phyloP scores from a whole-genome alignment of 352 stramenopile species.

The Phytophthora kernoviae region DNA sequence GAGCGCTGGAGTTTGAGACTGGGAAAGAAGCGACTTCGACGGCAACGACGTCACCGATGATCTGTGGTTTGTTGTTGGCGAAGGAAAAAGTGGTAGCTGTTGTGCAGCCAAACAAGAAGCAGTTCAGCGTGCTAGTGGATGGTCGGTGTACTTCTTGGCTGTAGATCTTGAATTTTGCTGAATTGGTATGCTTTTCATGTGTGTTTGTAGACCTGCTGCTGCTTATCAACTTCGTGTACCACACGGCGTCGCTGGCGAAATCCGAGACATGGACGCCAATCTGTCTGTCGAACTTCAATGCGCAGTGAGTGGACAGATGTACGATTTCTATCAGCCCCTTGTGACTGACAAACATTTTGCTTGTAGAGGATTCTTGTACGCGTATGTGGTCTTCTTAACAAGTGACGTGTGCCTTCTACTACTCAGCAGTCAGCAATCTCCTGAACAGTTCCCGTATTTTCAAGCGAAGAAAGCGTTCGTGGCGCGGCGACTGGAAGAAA shows the following conservation, averaged over 20 bases:
- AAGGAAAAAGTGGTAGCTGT: conserved; percentile 58
- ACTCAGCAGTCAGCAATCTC: conserved; percentile 71
- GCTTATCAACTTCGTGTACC: conserved; percentile 75
- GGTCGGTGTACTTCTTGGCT: conserved; percentile 30
- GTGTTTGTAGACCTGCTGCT: conserved; percentile 57
- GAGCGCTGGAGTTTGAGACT: conserved; percentile 53
- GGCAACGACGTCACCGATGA: conserved; percentile 38
- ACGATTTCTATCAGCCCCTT: not conserved
- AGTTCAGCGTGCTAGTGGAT: conserved; percentile 69
- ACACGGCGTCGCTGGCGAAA: conserved; percentile 60
- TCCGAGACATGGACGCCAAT: conserved; percentile 80
- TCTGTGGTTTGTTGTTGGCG: conserved; percentile 64
- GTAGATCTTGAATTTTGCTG: conserved; percentile 2
- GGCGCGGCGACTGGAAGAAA: conserved; percentile 38
- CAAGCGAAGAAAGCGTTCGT: conserved; percentile 65
- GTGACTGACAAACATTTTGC: not conserved
- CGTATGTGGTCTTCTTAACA: conserved; percentile 73
- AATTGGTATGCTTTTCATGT: not conserved
- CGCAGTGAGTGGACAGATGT: conserved; percentile 37
- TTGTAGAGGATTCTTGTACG: conserved; percentile 70
- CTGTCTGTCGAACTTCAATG: conserved; percentile 69
- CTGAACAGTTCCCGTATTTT: conserved; percentile 72
- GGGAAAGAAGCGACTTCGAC: conserved; percentile 11
- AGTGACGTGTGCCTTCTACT: conserved; percentile 62
- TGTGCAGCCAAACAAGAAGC: conserved; percentile 59